Evolutionary conservation across 2,329 filamentous ascomycete species (phyloP).

Genomic region (Nothomitra cinnamomea): DNA sequence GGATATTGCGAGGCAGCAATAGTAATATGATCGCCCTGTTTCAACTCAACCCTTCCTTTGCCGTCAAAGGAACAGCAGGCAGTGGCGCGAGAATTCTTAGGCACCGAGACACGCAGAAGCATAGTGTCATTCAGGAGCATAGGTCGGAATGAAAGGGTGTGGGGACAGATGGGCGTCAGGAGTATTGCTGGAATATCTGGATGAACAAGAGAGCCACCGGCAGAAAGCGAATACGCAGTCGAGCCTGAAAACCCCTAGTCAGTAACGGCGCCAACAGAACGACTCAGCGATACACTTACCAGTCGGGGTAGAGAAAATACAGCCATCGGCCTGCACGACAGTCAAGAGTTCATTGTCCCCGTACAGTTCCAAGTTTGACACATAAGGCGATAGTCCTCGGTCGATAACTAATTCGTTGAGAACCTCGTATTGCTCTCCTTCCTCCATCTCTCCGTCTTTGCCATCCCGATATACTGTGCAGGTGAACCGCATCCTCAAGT

Average conservation of each 20-base stretch:
- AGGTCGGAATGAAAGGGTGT: constrained; percentile 89
- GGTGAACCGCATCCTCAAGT: constrained; percentile 95
- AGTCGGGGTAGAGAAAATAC: constrained; percentile 93
- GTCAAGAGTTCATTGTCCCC: constrained; percentile 90
- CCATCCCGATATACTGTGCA: constrained; percentile 83
- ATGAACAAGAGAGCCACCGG: constrained; percentile 87
- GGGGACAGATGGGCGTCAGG: constrained; percentile 91
- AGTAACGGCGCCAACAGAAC: not conserved
- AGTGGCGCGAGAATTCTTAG: constrained; percentile 68
- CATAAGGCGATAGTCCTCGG: constrained; percentile 87
- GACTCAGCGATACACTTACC: constrained; percentile 28
- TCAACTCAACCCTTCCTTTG: constrained; percentile 85
- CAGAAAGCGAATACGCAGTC: constrained; percentile 90
- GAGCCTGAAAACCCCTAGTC: constrained; percentile 33
- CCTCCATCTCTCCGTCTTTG: constrained; percentile 46
- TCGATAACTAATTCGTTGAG: constrained; percentile 98
- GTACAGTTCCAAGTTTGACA: constrained; percentile 91
- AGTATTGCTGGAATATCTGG: constrained; percentile 94
- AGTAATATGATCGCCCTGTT: constrained; percentile 86
- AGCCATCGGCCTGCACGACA: constrained; percentile 89
- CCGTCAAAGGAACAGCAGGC: constrained; percentile 97
- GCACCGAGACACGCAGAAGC: constrained; percentile 76
- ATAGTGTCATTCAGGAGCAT: constrained; percentile 96
- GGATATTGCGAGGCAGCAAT: constrained; percentile 93
- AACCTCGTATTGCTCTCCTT: constrained; percentile 93